A percentile compares a stretch with the other conserved stretches of the same genome.
phyloP scores from a whole-genome alignment of 306 rosid species.

The Prosopis cineraria region DNA sequence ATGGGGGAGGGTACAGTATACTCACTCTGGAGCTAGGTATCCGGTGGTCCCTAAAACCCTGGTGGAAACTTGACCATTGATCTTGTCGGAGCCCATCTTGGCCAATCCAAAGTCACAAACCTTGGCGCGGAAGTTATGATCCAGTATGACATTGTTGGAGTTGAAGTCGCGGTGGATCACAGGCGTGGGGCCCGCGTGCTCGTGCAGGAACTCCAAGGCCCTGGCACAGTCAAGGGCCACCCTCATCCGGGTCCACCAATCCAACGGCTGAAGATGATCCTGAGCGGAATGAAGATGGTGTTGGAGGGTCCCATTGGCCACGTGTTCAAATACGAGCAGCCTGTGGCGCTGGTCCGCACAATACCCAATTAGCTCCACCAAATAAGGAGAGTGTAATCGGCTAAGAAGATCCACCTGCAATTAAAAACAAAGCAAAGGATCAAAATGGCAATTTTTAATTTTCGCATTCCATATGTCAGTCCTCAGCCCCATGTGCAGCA shows the following conservation, averaged over 20 bases:
- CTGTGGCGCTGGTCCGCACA: slow-evolving; percentile 96
- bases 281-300: slow-evolving; percentile 61
- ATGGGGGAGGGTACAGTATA: slow-evolving; percentile 12
- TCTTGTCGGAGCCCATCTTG: slow-evolving; percentile 83
- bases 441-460: neutral
- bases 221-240: slow-evolving; percentile 96
- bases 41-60: slow-evolving; percentile 93
- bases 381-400: slow-evolving; percentile 68
- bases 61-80: slow-evolving; percentile 84
- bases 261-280: slow-evolving; percentile 55
- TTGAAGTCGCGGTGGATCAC: slow-evolving; percentile 95
- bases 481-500: slow-evolving; percentile 49
- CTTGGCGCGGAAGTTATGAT: slow-evolving; percentile 81
- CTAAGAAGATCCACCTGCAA: slow-evolving; percentile 91
- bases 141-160: slow-evolving; percentile 67
- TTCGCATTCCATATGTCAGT: neutral
- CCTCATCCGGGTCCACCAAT: slow-evolving; percentile 88
- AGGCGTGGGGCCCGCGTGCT: slow-evolving; percentile 66
- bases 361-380: slow-evolving; percentile 91
- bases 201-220: slow-evolving; percentile 91
- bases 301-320: slow-evolving; percentile 80
- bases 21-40: slow-evolving; percentile 99
- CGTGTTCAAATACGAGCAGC: slow-evolving; percentile 74
- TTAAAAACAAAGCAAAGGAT: neutral
- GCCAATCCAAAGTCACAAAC: slow-evolving; percentile 90